phyloP scores from a whole-genome alignment of 2,329 filamentous ascomycete species.

The Sporothrix protearum region DNA sequence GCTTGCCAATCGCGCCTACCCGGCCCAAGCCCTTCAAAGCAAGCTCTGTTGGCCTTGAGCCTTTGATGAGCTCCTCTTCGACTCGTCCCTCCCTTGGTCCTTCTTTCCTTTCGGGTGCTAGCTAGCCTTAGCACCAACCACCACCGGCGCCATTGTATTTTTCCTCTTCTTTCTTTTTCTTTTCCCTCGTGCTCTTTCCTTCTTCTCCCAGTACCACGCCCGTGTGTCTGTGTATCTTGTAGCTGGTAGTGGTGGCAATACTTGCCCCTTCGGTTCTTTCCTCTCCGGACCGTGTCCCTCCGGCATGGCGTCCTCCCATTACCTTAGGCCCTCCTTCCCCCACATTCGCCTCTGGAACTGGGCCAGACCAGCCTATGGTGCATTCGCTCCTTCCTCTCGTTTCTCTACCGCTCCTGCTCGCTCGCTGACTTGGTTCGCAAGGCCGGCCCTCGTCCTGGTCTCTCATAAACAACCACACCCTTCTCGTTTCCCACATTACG shows the following conservation, averaged over 20 bases:
- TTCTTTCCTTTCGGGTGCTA: conserved; percentile 6
- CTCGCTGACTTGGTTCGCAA: neutral
- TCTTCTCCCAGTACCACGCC: neutral
- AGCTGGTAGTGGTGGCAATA: neutral
- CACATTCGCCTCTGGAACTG: conserved; percentile 9
- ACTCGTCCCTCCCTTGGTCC: conserved; percentile 1
- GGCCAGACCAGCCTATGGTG: conserved; percentile 10
- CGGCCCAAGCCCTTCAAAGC: neutral
- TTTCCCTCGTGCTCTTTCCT: neutral
- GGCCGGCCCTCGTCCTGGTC: neutral
- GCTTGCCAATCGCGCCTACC: neutral
- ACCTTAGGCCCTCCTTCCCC: neutral
- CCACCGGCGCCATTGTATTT: neutral
- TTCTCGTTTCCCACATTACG: neutral
- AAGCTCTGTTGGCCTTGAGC: neutral
- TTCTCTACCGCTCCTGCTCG: conserved; percentile 1
- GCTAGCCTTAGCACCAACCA: conserved; percentile 3
- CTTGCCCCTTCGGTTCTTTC: neutral
- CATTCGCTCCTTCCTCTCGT: neutral
- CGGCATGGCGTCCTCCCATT: neutral
- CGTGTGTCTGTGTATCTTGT: neutral
- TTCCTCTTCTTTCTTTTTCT: neutral
- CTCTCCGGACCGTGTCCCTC: neutral
- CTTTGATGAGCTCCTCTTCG: neutral
- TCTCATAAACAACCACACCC: conserved; percentile 9